Evolutionary conservation across 2,329 filamentous ascomycete species (phyloP).

Genomic region (Trematosphaeria pertusa): DNA sequence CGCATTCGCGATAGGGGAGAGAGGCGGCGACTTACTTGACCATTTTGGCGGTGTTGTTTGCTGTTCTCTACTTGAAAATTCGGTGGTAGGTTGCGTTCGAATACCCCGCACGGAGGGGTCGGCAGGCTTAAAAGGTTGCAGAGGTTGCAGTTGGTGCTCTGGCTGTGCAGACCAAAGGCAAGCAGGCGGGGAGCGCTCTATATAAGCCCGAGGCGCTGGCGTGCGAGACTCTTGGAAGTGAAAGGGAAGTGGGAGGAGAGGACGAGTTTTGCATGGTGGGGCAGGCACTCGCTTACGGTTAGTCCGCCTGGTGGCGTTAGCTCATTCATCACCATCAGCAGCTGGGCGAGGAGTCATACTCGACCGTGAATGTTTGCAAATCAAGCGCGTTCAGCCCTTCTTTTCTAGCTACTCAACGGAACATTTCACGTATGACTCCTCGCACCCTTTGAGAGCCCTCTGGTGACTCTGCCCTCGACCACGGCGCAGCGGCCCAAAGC

Average conservation of each 20-base stretch:
- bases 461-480: conserved; percentile 3
- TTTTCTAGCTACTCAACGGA: background rate
- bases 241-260: conserved; percentile 12
- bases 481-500: conserved; percentile 6
- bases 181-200: conserved; percentile 30
- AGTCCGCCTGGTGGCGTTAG: conserved; percentile 2
- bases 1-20: conserved; percentile 2
- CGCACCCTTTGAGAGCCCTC: background rate
- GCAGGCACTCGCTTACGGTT: conserved; percentile 15
- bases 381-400: background rate
- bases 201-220: conserved; percentile 30
- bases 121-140: conserved; percentile 23
- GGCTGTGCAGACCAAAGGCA: conserved; percentile 42
- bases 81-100: conserved; percentile 36
- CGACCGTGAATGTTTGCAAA: no score
- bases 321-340: background rate
- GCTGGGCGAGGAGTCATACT: conserved; percentile 9
- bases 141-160: conserved; percentile 38
- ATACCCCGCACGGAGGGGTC: conserved; percentile 47
- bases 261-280: conserved; percentile 17
- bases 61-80: conserved; percentile 46
- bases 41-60: conserved; percentile 87
- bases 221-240: conserved; percentile 19
- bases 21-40: conserved; percentile 83
- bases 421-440: conserved; percentile 6